Evolutionary conservation across 139 green algal genomes (phyloP), one percentile per base, ranked within the genome.

Genomic region (Chlorella ohadii): DNA sequence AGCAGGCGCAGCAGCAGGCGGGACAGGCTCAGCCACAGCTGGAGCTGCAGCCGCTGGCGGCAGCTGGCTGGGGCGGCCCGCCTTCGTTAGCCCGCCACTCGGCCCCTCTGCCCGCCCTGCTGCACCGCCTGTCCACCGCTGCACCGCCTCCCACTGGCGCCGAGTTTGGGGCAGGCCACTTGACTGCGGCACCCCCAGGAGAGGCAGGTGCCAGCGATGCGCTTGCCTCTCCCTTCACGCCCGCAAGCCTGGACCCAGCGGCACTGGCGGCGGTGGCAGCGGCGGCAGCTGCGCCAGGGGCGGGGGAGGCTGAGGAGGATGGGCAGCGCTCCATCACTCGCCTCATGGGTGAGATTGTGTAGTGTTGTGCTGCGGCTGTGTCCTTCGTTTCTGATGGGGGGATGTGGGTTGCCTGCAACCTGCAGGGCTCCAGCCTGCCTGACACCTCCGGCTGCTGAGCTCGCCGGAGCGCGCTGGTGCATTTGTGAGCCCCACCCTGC

Each of bases 321-420:
- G n/a, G 44, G 72, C 72, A 65, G 72, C 28, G 33, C 56, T 81
- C 74, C 7, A 51, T 81, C 28, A 70, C 74, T 9, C 34, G 57
- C 6, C 74, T 81, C 22, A 33, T 81, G 74, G 74, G 74, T 81
- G 56, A 56, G 71, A 27, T 16, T 9, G 44, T 6, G 44, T 51
- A 9, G 7, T 51, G 44, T 9, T n/a, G n/a, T n/a, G n/a, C n/a
- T n/a, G n/a, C n/a, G n/a, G n/a, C n/a, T n/a, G n/a, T n/a, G n/a
- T n/a, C n/a, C n/a, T n/a, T n/a, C n/a, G n/a, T n/a, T n/a, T n/a
- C n/a, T n/a, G n/a, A n/a, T n/a, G n/a, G n/a, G n/a, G n/a, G n/a
- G n/a, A n/a, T n/a, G n/a, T n/a, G n/a, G n/a, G n/a, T n/a, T n/a
- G n/a, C n/a, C n/a, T n/a, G n/a, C n/a, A n/a, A n/a, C n/a, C n/a